Conservation (phyloP, 2,329 filamentous ascomycete genomes). For the Apiospora aurea region DNA sequence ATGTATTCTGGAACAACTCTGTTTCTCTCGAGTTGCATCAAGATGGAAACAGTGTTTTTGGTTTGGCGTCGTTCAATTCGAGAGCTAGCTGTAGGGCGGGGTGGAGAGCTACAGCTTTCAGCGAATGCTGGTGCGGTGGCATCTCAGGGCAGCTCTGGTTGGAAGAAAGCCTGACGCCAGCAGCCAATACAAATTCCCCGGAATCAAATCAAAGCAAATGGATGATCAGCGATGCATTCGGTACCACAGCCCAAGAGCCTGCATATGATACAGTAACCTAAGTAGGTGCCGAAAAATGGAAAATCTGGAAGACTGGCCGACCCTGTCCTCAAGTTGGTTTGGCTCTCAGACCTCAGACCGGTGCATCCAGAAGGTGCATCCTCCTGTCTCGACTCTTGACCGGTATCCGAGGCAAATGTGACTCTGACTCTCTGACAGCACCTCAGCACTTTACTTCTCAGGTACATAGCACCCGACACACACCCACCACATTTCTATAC, state of each 20-base stretch:
- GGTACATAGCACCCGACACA: not conserved
- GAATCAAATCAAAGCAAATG: not conserved
- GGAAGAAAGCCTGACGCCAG: not conserved
- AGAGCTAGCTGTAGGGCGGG: not conserved
- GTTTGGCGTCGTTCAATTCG: not conserved
- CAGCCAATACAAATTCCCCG: not conserved
- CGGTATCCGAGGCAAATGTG: not conserved
- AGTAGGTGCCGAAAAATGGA: not conserved
- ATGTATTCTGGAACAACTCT: not conserved
- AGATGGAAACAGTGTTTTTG: not conserved
- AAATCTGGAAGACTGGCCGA: not conserved
- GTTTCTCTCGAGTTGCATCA: not conserved
- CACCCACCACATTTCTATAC: not conserved
- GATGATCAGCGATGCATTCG: not conserved
- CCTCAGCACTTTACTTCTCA: not conserved
- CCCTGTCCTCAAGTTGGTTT: not conserved
- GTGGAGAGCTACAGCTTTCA: not conserved
- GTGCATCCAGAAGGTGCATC: constrained; percentile 13
- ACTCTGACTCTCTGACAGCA: not conserved
- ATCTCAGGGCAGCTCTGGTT: not conserved
- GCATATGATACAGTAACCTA: no score
- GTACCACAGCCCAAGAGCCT: not conserved
- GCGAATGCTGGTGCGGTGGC: not conserved
- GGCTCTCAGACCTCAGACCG: constrained; percentile 4
- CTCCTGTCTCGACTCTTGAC: not conserved